phyloP scores from a whole-genome alignment of 305 asterid species.

The Striga hermonthica region DNA sequence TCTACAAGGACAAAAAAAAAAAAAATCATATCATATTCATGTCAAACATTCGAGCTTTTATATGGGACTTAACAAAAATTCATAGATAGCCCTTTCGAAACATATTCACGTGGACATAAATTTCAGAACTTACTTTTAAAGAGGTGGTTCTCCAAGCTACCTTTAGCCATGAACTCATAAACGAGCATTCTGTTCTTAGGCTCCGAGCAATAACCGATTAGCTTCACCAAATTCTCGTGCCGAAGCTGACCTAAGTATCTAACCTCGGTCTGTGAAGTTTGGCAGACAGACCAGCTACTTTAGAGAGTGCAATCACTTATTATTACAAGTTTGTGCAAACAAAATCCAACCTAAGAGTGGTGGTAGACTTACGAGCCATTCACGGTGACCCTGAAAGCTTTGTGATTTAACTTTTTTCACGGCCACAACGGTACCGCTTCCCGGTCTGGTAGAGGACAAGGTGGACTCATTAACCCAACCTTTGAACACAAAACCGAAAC shows the following conservation, averaged over 20 bases:
- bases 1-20: slow-evolving; percentile 22
- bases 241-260: slow-evolving; percentile 42
- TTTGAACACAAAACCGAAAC: slow-evolving; percentile 48
- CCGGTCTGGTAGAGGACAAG: slow-evolving; percentile 34
- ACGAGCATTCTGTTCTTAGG: slow-evolving; percentile 41
- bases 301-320: not conserved
- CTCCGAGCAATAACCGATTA: slow-evolving; percentile 49
- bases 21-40: not conserved
- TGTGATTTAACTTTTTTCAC: slow-evolving; percentile 44
- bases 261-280: slow-evolving; percentile 39
- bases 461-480: slow-evolving; percentile 48
- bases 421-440: slow-evolving; percentile 47
- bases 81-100: too few species aligned
- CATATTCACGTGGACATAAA: too few species aligned
- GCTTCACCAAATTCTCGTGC: slow-evolving; percentile 47
- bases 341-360: not conserved
- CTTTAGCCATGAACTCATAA: slow-evolving; percentile 48
- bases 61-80: not conserved
- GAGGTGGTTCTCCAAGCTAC: slow-evolving; percentile 51
- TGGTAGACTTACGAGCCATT: slow-evolving; percentile 45
- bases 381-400: slow-evolving; percentile 53
- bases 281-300: not conserved
- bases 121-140: slow-evolving; percentile 40
- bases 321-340: too few species aligned
- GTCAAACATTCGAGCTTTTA: not conserved